Evolutionary conservation across 179 eudicot species (phyloP).

Genomic region (Pouteria campechiana): DNA sequence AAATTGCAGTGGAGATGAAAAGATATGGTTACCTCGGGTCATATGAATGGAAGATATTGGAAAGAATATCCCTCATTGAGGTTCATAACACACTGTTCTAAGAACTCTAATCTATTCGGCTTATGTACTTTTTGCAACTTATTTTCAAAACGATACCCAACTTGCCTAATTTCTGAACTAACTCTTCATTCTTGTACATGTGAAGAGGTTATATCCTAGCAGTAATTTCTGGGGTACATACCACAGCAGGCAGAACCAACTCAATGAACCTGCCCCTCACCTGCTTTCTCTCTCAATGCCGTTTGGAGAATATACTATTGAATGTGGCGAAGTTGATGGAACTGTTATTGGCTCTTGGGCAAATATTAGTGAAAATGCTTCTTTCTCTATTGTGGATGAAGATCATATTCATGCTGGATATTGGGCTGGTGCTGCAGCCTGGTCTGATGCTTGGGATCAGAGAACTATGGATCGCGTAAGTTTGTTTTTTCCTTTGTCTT

Average conservation of each 20-base stretch:
- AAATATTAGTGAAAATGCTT: conserved; percentile 24
- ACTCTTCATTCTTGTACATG: conserved; percentile 14
- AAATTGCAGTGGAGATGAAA: conserved; percentile 60
- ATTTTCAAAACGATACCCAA: conserved; percentile 6
- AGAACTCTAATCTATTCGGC: background rate
- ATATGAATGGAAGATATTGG: conserved; percentile 65
- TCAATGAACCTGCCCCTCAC: conserved; percentile 27
- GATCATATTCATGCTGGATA: conserved; percentile 56
- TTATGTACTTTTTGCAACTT: background rate
- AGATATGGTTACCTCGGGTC: conserved; percentile 59
- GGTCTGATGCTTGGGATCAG: conserved; percentile 96
- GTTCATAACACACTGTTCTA: too few relatives aligned
- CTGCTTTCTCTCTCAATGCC: conserved; percentile 20
- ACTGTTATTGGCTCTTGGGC: conserved; percentile 87
- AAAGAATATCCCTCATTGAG: conserved; percentile 72
- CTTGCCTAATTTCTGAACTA: conserved; percentile 14
- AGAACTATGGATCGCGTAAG: conserved; percentile 88
- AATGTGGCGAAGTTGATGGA: conserved; percentile 86
- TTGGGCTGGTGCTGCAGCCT: conserved; percentile 93
- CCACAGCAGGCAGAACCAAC: conserved; percentile 27
- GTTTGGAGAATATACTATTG: conserved; percentile 28
- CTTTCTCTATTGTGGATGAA: conserved; percentile 38
- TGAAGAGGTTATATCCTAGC: conserved; percentile 81
- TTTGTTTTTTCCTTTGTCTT: conserved; percentile 1
- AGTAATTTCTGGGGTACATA: conserved; percentile 67